These are phyloP conservation scores for Candida methanosorbosa DNA, from an alignment of 805 yeast genomes.

Conservation along the genomic window DNA sequence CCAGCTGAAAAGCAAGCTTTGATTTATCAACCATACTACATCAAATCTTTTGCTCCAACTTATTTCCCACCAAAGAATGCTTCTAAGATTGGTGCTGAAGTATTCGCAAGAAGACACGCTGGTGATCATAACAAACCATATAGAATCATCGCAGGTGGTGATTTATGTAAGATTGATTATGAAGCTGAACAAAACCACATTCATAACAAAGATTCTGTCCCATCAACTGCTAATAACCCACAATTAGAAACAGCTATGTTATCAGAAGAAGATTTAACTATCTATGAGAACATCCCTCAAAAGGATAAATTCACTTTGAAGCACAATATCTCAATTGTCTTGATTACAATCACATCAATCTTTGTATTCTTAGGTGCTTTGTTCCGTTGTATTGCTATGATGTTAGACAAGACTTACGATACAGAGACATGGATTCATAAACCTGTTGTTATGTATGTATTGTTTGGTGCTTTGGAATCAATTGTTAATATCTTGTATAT, in stretches of 20 bases:
- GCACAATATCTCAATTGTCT: constrained; percentile 43
- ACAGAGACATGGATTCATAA: constrained; percentile 35
- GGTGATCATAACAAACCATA: constrained; percentile 7
- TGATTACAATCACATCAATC: constrained; percentile 37
- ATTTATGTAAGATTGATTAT: constrained; percentile 5
- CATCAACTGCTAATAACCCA: no score
- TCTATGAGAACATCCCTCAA: neutral
- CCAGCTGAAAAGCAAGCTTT: constrained; percentile 37
- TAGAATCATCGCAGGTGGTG: constrained; percentile 22
- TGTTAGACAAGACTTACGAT: constrained; percentile 23
- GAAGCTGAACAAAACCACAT: neutral
- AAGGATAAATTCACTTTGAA: constrained; percentile 18
- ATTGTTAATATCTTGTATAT: constrained; percentile 49
- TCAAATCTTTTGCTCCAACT: constrained; percentile 47
- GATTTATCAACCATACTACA: constrained; percentile 72
- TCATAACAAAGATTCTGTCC: neutral
- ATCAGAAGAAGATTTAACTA: neutral
- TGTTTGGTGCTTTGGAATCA: constrained; percentile 63
- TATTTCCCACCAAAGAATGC: constrained; percentile 55
- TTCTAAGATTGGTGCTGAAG: constrained; percentile 20
- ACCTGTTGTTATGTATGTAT: constrained; percentile 54
- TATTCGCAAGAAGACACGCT: constrained; percentile 14
- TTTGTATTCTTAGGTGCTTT: constrained; percentile 42
- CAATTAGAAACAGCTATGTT: no score
- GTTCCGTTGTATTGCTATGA: constrained; percentile 40